Percentiles rank a stretch among this genome's conserved stretches.
Evolutionary conservation across 345 rosid genomes (phyloP).

Genomic region (Noccaea caerulescens): DNA sequence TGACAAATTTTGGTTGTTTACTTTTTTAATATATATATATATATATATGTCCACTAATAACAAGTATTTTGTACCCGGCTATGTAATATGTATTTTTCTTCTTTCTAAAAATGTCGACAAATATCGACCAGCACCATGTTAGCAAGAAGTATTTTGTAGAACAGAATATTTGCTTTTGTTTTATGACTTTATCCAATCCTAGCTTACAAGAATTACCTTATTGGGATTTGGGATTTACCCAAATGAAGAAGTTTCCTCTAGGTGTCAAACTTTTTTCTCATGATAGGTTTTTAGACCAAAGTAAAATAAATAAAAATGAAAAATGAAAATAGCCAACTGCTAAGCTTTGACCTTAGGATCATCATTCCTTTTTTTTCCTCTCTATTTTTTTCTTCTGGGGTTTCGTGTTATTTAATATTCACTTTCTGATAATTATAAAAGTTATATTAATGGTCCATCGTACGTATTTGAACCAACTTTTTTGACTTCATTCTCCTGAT

Average conservation of each 20-base stretch:
- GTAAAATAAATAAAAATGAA: not conserved
- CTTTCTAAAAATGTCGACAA: not conserved
- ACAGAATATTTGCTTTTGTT: constrained; percentile 31
- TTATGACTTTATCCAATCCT: constrained; percentile 2
- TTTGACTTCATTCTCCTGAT: constrained; percentile 27
- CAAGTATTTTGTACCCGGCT: not conserved
- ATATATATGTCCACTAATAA: not conserved
- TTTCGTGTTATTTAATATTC: constrained; percentile 32
- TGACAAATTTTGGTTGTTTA: not conserved
- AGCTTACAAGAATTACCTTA: constrained; percentile 36
- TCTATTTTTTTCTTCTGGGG: not conserved
- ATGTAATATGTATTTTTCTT: too few relatives aligned
- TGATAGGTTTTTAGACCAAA: constrained; percentile 23
- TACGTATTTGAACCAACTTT: constrained; percentile 38
- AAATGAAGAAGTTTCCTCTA: constrained; percentile 45
- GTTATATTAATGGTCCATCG: constrained; percentile 31
- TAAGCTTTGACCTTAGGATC: constrained; percentile 47
- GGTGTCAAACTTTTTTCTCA: constrained; percentile 12
- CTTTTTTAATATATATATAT: not conserved
- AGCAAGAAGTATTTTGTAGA: not conserved
- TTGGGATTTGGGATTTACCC: constrained; percentile 46
- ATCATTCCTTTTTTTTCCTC: constrained; percentile 16
- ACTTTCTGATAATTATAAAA: constrained; percentile 29
- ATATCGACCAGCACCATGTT: not conserved
- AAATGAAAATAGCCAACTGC: constrained; percentile 41